These are phyloP conservation scores for Rutstroemia sp. DNA, from an alignment of 2,329 filamentous ascomycete species.

Conservation along the genomic window DNA sequence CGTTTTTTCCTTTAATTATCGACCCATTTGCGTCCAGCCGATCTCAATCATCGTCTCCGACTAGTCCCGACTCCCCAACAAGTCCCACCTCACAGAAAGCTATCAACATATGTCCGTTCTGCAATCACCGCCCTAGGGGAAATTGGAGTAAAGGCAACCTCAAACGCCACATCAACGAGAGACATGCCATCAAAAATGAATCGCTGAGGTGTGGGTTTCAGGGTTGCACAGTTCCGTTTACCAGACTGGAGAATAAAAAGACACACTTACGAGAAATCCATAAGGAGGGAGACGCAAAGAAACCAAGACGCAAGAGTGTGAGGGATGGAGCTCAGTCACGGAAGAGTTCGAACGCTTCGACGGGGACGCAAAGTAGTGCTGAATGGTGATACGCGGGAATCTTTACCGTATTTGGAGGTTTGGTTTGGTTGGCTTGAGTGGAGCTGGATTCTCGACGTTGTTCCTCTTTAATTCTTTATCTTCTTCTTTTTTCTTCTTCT, in stretches of 20 bases:
- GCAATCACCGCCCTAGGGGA: constrained; percentile 18
- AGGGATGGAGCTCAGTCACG: not conserved
- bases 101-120: not conserved
- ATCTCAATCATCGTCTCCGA: not conserved
- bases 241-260: constrained; percentile 23
- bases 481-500: too few species aligned
- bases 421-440: too few species aligned
- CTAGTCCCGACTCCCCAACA: not conserved
- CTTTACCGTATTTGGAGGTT: too few species aligned
- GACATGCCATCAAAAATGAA: constrained; percentile 15
- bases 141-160: constrained; percentile 25
- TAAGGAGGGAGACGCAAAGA: constrained; percentile 9
- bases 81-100: not conserved
- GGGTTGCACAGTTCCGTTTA: constrained; percentile 19
- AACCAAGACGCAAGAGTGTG: not conserved
- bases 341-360: not conserved
- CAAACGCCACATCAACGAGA: constrained; percentile 19
- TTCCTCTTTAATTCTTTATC: too few species aligned
- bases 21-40: too few species aligned
- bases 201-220: constrained; percentile 13
- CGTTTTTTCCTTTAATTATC: too few species aligned
- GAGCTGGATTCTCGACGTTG: too few species aligned
- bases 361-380: not conserved
- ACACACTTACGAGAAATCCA: constrained; percentile 19
- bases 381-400: not conserved